Percentiles rank a stretch among this genome's conserved stretches.
Conservation (phyloP, 2,329 filamentous ascomycete species). For the Apiospora sp. region DNA sequence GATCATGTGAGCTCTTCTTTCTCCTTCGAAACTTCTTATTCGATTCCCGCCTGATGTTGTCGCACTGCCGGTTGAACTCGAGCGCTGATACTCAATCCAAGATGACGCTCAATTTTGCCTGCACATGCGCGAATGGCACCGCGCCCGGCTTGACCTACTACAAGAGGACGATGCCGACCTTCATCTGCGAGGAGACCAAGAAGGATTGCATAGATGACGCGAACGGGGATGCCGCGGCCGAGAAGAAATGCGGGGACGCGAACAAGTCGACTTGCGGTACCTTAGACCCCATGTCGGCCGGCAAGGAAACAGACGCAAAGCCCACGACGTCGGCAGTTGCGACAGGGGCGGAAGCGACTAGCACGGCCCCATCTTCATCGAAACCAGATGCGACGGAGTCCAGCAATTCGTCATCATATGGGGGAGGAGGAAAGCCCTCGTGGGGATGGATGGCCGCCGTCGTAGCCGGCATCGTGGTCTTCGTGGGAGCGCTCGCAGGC, state of each 20-base stretch:
- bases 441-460: not conserved
- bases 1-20: not conserved
- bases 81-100: not conserved
- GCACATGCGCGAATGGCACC: not conserved
- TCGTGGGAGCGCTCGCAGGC: not conserved
- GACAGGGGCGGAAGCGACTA: not conserved
- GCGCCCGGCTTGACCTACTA: not conserved
- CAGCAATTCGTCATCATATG: not conserved
- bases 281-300: not conserved
- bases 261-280: not conserved
- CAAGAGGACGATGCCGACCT: slow-evolving; percentile 19
- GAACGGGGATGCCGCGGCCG: not conserved
- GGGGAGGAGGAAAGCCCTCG: not conserved
- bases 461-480: not conserved
- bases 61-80: not conserved
- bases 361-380: not conserved
- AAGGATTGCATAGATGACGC: not conserved
- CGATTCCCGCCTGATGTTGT: too few species aligned
- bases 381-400: not conserved
- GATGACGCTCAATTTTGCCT: slow-evolving; percentile 15
- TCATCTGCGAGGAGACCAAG: slow-evolving; percentile 8
- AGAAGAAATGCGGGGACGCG: not conserved
- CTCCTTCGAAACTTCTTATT: not conserved
- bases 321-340: not conserved
- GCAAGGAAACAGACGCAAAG: not conserved